These are phyloP conservation scores for Cephalotrichum gorgonifer DNA, from an alignment of 2,329 filamentous ascomycete genomes.

Conservation along the genomic window DNA sequence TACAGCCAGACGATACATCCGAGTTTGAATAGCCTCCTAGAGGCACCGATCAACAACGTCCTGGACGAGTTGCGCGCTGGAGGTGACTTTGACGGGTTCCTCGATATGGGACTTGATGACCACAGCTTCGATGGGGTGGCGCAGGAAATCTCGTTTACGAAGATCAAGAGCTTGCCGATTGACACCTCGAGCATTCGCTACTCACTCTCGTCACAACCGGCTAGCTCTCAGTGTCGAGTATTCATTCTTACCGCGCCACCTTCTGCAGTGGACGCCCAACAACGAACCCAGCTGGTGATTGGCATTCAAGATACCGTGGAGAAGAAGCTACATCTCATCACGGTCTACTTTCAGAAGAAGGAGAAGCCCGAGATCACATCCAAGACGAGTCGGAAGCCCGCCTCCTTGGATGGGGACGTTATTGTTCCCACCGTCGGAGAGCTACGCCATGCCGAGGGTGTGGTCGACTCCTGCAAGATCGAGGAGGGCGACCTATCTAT, in stretches of 20 bases:
- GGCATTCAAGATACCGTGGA: slow-evolving; percentile 62
- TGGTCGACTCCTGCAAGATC: slow-evolving; percentile 64
- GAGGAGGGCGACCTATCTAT: slow-evolving; percentile 56
- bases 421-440: slow-evolving; percentile 21
- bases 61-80: slow-evolving; percentile 57
- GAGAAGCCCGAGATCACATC: slow-evolving; percentile 17
- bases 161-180: slow-evolving; percentile 57
- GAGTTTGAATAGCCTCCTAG: slow-evolving; percentile 52
- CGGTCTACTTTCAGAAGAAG: slow-evolving; percentile 43
- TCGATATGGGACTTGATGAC: slow-evolving; percentile 63
- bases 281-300: slow-evolving; percentile 47
- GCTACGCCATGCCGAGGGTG: slow-evolving; percentile 50
- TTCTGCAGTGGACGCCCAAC: slow-evolving; percentile 41
- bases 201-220: slow-evolving; percentile 42
- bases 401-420: slow-evolving; percentile 8
- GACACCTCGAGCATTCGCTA: slow-evolving; percentile 52
- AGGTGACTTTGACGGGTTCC: slow-evolving; percentile 56
- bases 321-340: slow-evolving; percentile 57
- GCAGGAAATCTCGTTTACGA: slow-evolving; percentile 62
- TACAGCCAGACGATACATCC: slow-evolving; percentile 35
- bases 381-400: slow-evolving; percentile 11
- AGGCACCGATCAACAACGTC: slow-evolving; percentile 58
- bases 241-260: slow-evolving; percentile 56
- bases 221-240: slow-evolving; percentile 44
- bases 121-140: slow-evolving; percentile 61